Evolutionary conservation across 148 eudicot species (phyloP).

Genomic region (Beta vulgaris): DNA sequence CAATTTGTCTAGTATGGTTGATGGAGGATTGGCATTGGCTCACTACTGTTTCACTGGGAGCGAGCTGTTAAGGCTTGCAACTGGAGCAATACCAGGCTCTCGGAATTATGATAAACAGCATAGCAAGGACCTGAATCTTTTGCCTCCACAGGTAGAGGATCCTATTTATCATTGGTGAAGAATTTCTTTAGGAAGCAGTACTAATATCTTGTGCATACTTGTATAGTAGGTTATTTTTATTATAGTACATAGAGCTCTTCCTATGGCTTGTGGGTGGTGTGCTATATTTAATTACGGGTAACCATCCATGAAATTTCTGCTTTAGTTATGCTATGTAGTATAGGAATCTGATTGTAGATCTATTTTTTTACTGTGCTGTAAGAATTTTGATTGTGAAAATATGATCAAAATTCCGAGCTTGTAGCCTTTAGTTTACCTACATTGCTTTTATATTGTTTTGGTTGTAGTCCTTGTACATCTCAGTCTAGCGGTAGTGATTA

Average conservation of each 20-base stretch:
- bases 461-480: not conserved
- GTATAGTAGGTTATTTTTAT: conserved; percentile 7
- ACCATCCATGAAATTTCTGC: conserved; percentile 17
- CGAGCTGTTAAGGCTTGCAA: conserved; percentile 74
- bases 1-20: conserved; percentile 60
- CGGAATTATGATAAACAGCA: conserved; percentile 69
- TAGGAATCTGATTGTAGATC: conserved; percentile 7
- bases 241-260: conserved; percentile 7
- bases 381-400: not conserved
- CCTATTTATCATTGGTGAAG: conserved; percentile 88
- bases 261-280: conserved; percentile 21
- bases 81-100: conserved; percentile 82
- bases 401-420: not conserved
- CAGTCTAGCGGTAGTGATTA: not conserved
- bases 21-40: conserved; percentile 88
- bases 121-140: conserved; percentile 68
- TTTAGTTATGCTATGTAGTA: conserved; percentile 5
- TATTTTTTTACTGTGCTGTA: not conserved
- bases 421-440: not conserved
- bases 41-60: conserved; percentile 84
- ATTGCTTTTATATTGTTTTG: not conserved
- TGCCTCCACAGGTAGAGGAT: conserved; percentile 86
- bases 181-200: not conserved
- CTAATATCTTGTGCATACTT: conserved; percentile 27
- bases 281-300: conserved; percentile 11